Evolutionary conservation across 2,329 filamentous ascomycete species (phyloP).

Genomic region (Aurifilum marmelostoma): DNA sequence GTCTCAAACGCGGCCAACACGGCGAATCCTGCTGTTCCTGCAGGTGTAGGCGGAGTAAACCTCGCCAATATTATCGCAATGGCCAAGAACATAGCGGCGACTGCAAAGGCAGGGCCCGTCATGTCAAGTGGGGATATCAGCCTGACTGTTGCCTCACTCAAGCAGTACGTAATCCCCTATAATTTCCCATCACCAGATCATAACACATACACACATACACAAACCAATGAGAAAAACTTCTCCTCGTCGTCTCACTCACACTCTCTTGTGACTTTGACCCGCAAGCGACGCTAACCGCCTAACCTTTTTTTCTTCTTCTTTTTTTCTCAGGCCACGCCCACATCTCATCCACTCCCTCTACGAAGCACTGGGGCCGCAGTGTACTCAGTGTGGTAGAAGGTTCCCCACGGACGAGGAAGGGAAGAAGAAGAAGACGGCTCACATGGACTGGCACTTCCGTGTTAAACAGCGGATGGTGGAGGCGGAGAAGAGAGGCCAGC

Average conservation of each 20-base stretch:
- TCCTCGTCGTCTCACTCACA: not conserved
- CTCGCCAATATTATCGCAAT: slow-evolving; percentile 36
- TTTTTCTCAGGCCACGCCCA: slow-evolving; percentile 65
- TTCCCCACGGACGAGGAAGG: slow-evolving; percentile 80
- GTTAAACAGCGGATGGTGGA: slow-evolving; percentile 89
- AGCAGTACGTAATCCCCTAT: slow-evolving; percentile 60
- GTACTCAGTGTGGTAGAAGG: slow-evolving; percentile 86
- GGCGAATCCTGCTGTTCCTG: not conserved
- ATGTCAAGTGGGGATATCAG: slow-evolving; percentile 48
- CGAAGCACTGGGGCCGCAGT: slow-evolving; percentile 81
- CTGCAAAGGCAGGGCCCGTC: slow-evolving; percentile 28
- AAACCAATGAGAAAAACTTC: not conserved
- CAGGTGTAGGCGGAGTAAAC: slow-evolving; percentile 31
- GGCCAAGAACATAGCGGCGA: slow-evolving; percentile 28
- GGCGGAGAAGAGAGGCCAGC: slow-evolving; percentile 81
- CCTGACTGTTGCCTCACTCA: slow-evolving; percentile 70
- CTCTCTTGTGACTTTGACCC: not conserved
- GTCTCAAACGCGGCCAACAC: not conserved
- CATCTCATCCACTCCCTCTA: slow-evolving; percentile 76
- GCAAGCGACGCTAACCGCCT: not conserved
- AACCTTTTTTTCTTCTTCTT: too few relatives aligned
- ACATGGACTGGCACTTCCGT: slow-evolving; percentile 98
- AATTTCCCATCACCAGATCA: not conserved
- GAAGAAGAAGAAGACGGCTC: slow-evolving; percentile 81
- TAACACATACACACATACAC: not conserved